Base-by-base conservation (phyloP, 345 rosid species). In the Eucalyptus pauciflora region DNA sequence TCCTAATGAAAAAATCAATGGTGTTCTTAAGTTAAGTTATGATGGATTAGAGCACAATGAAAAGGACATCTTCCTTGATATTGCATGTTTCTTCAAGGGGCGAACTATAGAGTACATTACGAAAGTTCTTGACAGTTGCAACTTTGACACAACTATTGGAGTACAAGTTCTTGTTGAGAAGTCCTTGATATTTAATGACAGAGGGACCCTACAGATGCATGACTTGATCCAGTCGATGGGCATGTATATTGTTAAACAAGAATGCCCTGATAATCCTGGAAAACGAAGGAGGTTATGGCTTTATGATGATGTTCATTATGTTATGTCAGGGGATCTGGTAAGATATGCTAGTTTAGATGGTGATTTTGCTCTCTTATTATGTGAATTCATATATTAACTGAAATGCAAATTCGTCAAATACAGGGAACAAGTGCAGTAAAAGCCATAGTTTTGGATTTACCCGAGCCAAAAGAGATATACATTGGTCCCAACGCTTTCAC, bases 261-360 rank as follows among this genome's bases (percentile, higher is more conserved):
- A 67, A 67, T 67, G 79, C 2, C 12, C 1, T 1, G 22, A 67
- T 31, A 20, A 67, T 67, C 79, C 12, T 3, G 4, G 13, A 4
- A 69, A 33, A 9, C 25, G 24, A 0, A 69, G 25, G 0, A 17
- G 80, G 24, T 16, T 69, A 9, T 33, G 80, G 45, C 24, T 17
- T 69, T 2, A 16, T 8, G 45, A 33, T 33, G 80, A 69, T 69
- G 13, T 69, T 69, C 4, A 4, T 69, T 1, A 17, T 33, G 80
- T 33, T 69, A 11, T 69, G 9, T 33, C 13, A 1, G 3, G 45
- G 17, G 6, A 17, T 33, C 0, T 4, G 80, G 80, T 69, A 69
- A 69, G 80, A 33, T 10, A 8, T 16, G 7, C 1, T 33, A 1
- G 7, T 1, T 14, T 50, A 14, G 7, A 50, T 0, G 2, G 1